Percentiles rank a stretch among this genome's conserved stretches.
These are phyloP conservation scores for Claviceps digitariae DNA, from an alignment of 2,329 filamentous ascomycete genomes.

Conservation along the genomic window DNA sequence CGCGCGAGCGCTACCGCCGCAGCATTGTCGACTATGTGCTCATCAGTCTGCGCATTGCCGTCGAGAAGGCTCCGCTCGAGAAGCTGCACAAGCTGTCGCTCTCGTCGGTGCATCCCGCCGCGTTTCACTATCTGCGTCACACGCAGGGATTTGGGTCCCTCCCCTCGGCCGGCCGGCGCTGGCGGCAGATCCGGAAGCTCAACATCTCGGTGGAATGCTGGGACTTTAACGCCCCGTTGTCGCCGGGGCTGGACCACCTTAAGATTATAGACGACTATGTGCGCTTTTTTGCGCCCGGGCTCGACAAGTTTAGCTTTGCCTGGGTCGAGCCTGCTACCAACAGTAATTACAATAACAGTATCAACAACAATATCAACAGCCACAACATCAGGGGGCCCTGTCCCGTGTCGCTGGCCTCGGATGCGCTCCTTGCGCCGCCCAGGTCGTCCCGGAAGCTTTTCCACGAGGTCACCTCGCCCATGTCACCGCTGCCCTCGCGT, in stretches of 20 bases:
- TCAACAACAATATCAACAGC: no score
- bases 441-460: constrained; percentile 44
- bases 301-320: constrained; percentile 61
- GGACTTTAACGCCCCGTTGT: constrained; percentile 43
- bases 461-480: constrained; percentile 49
- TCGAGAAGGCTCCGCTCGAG: constrained; percentile 58
- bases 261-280: constrained; percentile 76
- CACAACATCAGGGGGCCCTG: constrained; percentile 44
- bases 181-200: constrained; percentile 65
- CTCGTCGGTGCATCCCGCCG: constrained; percentile 58
- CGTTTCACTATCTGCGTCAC: constrained; percentile 66
- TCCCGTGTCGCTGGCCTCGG: constrained; percentile 55
- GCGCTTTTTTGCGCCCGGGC: constrained; percentile 48
- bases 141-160: constrained; percentile 60
- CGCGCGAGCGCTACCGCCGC: constrained; percentile 56
- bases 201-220: constrained; percentile 60
- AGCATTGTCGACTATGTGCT: constrained; percentile 79
- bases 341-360: background rate
- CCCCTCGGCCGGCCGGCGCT: constrained; percentile 57
- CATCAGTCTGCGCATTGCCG: constrained; percentile 70
- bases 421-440: constrained; percentile 52
- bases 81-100: constrained; percentile 59
- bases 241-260: constrained; percentile 53
- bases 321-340: constrained; percentile 52
- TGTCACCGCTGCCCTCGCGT: constrained; percentile 45